A percentile compares a stretch with the other conserved stretches of the same genome.
Conservation (phyloP, 202 grass and related monocot species). For the Zoysia matrella region DNA sequence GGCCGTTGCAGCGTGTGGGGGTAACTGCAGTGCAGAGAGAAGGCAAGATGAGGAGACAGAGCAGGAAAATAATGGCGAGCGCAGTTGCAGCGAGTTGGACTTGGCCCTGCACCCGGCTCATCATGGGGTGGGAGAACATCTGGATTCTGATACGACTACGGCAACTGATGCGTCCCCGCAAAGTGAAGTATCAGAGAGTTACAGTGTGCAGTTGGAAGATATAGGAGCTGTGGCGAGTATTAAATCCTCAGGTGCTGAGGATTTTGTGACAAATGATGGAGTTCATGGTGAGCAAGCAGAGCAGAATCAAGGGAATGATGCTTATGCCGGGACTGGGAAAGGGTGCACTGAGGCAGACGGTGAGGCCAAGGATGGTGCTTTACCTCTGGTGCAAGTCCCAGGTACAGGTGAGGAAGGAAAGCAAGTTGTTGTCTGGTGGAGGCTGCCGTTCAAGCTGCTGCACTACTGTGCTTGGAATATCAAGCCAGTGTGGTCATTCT, state of each 20-base stretch:
- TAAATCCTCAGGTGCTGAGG: constrained; percentile 19
- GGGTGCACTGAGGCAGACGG: neutral
- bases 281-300: constrained; percentile 15
- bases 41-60: neutral
- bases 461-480: constrained; percentile 62
- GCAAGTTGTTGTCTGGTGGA: constrained; percentile 51
- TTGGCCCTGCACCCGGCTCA: constrained; percentile 1
- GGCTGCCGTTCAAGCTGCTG: constrained; percentile 61
- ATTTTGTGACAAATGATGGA: neutral
- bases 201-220: neutral
- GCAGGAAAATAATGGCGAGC: neutral
- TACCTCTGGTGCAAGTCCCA: constrained; percentile 25
- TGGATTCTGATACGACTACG: neutral
- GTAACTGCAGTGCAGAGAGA: neutral
- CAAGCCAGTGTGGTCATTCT: constrained; percentile 71
- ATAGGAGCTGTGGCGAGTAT: neutral
- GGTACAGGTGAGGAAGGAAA: constrained; percentile 18
- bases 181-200: constrained; percentile 10
- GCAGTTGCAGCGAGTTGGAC: neutral
- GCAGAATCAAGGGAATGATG: neutral
- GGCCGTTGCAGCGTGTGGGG: neutral
- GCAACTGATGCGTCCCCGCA: neutral
- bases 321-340: neutral
- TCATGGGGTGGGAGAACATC: neutral
- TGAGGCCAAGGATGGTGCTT: neutral